phyloP scores from a whole-genome alignment of 345 rosid genomes.

The Hypericum androsaemum region DNA sequence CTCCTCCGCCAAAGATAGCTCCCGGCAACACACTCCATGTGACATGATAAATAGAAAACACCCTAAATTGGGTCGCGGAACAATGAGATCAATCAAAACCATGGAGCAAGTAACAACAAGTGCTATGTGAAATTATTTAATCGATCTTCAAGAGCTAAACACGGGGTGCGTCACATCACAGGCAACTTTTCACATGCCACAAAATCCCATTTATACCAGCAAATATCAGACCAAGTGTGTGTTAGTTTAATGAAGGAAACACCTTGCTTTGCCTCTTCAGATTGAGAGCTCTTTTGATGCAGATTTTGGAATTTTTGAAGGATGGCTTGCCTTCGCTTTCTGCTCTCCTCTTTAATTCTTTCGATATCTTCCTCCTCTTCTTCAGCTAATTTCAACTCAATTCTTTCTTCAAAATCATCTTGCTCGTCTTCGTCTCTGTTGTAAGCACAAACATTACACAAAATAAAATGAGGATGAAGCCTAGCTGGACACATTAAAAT shows the following conservation, averaged over 20 bases:
- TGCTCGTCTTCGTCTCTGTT: constrained; percentile 47
- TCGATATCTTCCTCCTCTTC: constrained; percentile 77
- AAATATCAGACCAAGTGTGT: no score
- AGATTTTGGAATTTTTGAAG: constrained; percentile 57
- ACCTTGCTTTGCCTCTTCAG: constrained; percentile 38
- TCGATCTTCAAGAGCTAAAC: no score
- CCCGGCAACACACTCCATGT: no score
- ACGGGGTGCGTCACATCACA: no score
- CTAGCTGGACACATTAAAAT: background rate
- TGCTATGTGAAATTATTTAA: no score
- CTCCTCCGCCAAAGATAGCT: no score
- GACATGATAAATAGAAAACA: no score
- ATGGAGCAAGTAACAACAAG: no score
- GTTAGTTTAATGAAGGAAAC: background rate
- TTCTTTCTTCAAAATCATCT: constrained; percentile 55
- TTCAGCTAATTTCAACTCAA: constrained; percentile 50
- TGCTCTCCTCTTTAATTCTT: constrained; percentile 84
- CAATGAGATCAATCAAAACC: no score
- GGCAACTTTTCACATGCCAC: no score
- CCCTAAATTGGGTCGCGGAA: no score
- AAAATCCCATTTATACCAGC: no score
- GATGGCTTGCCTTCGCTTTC: constrained; percentile 74
- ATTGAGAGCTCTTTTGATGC: constrained; percentile 31
- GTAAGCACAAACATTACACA: constrained; percentile 12
- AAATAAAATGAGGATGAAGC: background rate